phyloP scores from a whole-genome alignment of 495 filamentous ascomycete genomes.

The Xylaria nigripes region DNA sequence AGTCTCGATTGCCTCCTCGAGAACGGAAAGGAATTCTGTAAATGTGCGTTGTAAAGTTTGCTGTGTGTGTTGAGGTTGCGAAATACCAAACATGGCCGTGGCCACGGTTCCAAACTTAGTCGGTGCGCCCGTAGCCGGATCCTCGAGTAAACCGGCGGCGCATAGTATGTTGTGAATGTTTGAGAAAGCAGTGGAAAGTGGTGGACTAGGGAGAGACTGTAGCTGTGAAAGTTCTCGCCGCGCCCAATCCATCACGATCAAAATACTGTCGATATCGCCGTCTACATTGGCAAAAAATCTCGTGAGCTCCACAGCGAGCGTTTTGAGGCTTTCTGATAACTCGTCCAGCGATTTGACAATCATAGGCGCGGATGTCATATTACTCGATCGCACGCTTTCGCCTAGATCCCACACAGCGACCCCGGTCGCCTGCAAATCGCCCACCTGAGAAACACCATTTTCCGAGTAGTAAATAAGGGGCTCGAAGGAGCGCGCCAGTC shows the following conservation, averaged over 20 bases:
- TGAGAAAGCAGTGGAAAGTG: slow-evolving; percentile 57
- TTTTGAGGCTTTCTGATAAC: slow-evolving; percentile 73
- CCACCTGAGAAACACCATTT: slow-evolving; percentile 73
- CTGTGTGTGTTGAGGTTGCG: slow-evolving; percentile 67
- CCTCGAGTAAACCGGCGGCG: slow-evolving; percentile 60
- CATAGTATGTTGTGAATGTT: slow-evolving; percentile 73
- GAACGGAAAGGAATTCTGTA: slow-evolving; percentile 72
- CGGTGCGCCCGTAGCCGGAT: slow-evolving; percentile 46
- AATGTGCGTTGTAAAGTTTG: slow-evolving; percentile 77
- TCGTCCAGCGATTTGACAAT: slow-evolving; percentile 80
- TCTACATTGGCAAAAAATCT: slow-evolving; percentile 88
- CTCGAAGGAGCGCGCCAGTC: slow-evolving; percentile 80
- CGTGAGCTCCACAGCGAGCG: slow-evolving; percentile 69
- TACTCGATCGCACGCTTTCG: slow-evolving; percentile 77
- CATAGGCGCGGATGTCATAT: slow-evolving; percentile 77
- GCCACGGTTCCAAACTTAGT: slow-evolving; percentile 59
- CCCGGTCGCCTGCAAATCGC: slow-evolving; percentile 77
- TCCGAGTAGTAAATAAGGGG: slow-evolving; percentile 89
- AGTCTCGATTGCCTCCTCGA: slow-evolving; percentile 79
- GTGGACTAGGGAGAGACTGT: slow-evolving; percentile 40
- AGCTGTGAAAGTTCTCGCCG: slow-evolving; percentile 62
- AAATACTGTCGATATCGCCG: slow-evolving; percentile 79
- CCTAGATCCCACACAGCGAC: slow-evolving; percentile 89
- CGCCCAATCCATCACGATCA: slow-evolving; percentile 93
- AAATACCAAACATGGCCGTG: slow-evolving; percentile 67